Percentiles rank a stretch among this genome's conserved stretches.
Conservation (phyloP, 768 basidiomycete genomes). For the Brasilioporus rufonigricans region DNA sequence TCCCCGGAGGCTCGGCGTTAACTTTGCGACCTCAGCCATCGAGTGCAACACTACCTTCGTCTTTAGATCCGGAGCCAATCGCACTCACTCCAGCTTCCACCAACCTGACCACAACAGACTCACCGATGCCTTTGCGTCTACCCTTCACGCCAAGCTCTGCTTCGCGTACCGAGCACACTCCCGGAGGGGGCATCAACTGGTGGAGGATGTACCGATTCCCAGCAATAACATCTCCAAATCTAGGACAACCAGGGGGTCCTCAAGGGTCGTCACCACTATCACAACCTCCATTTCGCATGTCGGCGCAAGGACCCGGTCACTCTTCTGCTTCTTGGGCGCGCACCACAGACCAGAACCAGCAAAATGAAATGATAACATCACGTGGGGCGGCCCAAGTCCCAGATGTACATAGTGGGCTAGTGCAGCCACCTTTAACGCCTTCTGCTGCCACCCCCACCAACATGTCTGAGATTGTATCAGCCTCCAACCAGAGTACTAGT, state of each 20-base stretch:
- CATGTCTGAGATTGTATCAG: conserved; percentile 16
- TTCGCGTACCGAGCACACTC: conserved; percentile 37
- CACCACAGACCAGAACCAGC: conserved; percentile 13
- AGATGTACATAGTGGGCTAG: conserved; percentile 16
- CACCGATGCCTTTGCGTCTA: conserved; percentile 31
- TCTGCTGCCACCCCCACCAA: conserved; percentile 14
- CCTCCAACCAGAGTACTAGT: conserved; percentile 9
- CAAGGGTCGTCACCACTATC: conserved; percentile 22
- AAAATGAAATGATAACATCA: conserved; percentile 20
- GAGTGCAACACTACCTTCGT: conserved; percentile 1
- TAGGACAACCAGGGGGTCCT: conserved; percentile 15
- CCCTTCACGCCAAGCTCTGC: conserved; percentile 30
- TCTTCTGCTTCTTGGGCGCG: conserved; percentile 18
- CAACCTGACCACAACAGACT: conserved; percentile 11
- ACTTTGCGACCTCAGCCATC: conserved; percentile 4
- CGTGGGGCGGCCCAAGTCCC: conserved; percentile 13
- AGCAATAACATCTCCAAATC: conserved; percentile 48
- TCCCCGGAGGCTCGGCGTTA: conserved; percentile 1
- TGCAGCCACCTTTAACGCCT: conserved; percentile 7
- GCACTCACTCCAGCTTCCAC: background rate
- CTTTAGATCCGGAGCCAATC: background rate
- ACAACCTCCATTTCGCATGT: conserved; percentile 22
- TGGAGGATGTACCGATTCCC: conserved; percentile 86
- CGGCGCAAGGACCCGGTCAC: conserved; percentile 21
- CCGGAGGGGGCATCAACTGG: conserved; percentile 62